phyloP scores from a whole-genome alignment of 2,329 filamentous ascomycete genomes.

The Aspergillus japonicus region DNA sequence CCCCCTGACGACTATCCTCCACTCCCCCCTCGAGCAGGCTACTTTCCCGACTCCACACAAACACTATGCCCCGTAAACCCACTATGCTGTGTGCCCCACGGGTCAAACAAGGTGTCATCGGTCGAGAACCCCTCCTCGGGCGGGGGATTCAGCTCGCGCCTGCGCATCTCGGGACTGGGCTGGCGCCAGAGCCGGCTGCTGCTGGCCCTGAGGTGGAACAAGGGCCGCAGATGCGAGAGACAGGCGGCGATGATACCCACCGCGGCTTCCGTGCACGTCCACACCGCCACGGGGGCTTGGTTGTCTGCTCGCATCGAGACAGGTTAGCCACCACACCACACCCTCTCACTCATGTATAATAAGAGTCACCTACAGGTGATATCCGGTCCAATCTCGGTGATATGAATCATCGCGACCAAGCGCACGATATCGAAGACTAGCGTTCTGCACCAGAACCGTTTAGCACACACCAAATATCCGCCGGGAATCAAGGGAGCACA shows the following conservation, averaged over 20 bases:
- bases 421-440: slow-evolving; percentile 29
- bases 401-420: slow-evolving; percentile 26
- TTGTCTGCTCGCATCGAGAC: slow-evolving; percentile 18
- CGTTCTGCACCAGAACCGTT: slow-evolving; percentile 15
- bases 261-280: slow-evolving; percentile 32
- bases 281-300: slow-evolving; percentile 30
- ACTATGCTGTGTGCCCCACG: not conserved
- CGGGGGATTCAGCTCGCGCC: not conserved
- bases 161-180: not conserved
- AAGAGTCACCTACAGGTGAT: slow-evolving; percentile 27
- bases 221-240: slow-evolving; percentile 29
- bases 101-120: not conserved
- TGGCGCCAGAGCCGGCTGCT: not conserved
- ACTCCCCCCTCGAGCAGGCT: not conserved
- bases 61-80: not conserved
- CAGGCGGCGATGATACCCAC: slow-evolving; percentile 33
- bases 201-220: slow-evolving; percentile 20
- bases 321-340: not conserved
- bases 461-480: not conserved
- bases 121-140: not conserved
- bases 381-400: slow-evolving; percentile 25
- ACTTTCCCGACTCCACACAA: not conserved
- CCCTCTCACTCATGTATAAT: not conserved
- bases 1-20: too few relatives aligned
- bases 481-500: not conserved